phyloP scores from a whole-genome alignment of 1,139 yeast species.

The Saccharomyces hybrid region DNA sequence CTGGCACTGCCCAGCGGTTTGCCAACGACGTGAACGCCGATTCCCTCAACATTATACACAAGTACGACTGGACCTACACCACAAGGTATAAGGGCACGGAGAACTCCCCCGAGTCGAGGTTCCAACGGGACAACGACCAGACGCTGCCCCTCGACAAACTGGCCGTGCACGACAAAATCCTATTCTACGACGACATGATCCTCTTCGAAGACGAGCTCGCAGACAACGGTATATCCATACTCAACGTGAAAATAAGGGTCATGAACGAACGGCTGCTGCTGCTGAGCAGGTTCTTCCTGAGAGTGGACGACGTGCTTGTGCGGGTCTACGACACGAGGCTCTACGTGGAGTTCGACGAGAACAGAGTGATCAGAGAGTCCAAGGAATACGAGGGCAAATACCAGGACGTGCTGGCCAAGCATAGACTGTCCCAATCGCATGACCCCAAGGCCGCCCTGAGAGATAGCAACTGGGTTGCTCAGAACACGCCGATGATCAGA shows the following conservation, averaged over 20 bases:
- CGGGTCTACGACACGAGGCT: slow-evolving; percentile 79
- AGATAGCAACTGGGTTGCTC: slow-evolving; percentile 77
- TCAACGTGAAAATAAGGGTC: slow-evolving; percentile 75
- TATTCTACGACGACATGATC: slow-evolving; percentile 82
- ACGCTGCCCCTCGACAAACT: slow-evolving; percentile 64
- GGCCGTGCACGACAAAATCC: slow-evolving; percentile 71
- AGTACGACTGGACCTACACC: slow-evolving; percentile 96
- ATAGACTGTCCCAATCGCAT: slow-evolving; percentile 33
- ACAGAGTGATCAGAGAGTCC: slow-evolving; percentile 65
- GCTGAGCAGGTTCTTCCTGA: slow-evolving; percentile 66
- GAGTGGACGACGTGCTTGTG: slow-evolving; percentile 85
- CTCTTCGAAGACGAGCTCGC: slow-evolving; percentile 93
- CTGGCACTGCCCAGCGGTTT: slow-evolving; percentile 11
- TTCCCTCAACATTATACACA: slow-evolving; percentile 54
- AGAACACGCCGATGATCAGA: slow-evolving; percentile 43
- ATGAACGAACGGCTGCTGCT: slow-evolving; percentile 77
- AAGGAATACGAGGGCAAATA: slow-evolving; percentile 67
- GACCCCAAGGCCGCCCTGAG: slow-evolving; percentile 75
- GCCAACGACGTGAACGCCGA: slow-evolving; percentile 32
- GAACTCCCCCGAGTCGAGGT: slow-evolving; percentile 4
- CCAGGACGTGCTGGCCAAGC: slow-evolving; percentile 43
- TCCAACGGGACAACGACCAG: slow-evolving; percentile 26
- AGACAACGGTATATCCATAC: slow-evolving; percentile 83
- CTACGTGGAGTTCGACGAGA: slow-evolving; percentile 66
- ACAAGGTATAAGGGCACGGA: slow-evolving; percentile 65